Conservation (phyloP, 805 yeast species). For the Candida piceae region DNA sequence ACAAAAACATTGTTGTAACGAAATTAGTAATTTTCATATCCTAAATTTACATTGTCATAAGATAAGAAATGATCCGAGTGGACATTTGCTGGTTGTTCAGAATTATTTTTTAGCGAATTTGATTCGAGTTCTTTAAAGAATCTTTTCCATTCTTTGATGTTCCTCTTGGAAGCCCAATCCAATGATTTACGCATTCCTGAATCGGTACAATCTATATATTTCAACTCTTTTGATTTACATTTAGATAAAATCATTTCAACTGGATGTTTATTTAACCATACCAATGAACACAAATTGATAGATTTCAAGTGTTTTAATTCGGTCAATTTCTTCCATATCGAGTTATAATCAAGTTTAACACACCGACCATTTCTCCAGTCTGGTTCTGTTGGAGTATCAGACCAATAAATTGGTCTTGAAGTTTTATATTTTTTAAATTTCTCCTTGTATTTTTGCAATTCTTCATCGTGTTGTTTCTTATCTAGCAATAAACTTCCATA, state of each 20-base stretch:
- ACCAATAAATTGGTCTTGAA: slow-evolving; percentile 22
- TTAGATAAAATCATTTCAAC: slow-evolving; percentile 15
- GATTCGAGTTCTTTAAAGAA: slow-evolving; percentile 12
- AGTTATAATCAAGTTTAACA: slow-evolving; percentile 45
- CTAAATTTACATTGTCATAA: slow-evolving; percentile 7
- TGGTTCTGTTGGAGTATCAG: slow-evolving; percentile 31
- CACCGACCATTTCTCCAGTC: slow-evolving; percentile 20
- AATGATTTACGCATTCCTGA: slow-evolving; percentile 46
- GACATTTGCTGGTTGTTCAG: no score
- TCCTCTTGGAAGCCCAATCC: slow-evolving; percentile 38
- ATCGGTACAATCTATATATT: slow-evolving; percentile 36
- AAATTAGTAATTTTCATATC: slow-evolving; percentile 11
- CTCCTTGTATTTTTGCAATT: slow-evolving; percentile 17
- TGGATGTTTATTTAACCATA: slow-evolving; percentile 31
- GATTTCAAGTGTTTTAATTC: slow-evolving; percentile 15
- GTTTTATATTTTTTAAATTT: slow-evolving; percentile 9
- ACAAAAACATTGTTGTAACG: no score
- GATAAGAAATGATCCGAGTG: no score
- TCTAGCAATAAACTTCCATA: slow-evolving; percentile 31
- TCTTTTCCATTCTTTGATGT: slow-evolving; percentile 21
- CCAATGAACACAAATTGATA: slow-evolving; percentile 26
- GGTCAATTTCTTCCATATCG: slow-evolving; percentile 28
- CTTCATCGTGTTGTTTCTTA: slow-evolving; percentile 13
- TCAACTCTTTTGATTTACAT: slow-evolving; percentile 13
- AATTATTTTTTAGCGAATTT: no score